phyloP scores from a whole-genome alignment of 768 basidiomycete species.

The Suillus alpinus region DNA sequence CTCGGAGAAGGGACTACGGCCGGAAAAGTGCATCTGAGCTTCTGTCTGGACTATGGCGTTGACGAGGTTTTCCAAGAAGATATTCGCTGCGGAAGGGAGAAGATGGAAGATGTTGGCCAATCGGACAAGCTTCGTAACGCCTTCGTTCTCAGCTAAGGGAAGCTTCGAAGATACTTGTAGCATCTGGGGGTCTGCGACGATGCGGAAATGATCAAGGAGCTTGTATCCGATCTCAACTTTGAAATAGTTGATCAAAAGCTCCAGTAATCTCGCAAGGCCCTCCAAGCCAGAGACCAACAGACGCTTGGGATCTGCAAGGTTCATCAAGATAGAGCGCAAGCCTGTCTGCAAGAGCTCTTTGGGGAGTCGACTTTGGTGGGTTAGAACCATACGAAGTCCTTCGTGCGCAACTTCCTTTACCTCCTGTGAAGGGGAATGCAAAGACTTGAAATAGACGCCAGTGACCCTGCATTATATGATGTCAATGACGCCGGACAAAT shows the following conservation, averaged over 20 bases:
- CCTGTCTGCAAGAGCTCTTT: constrained; percentile 95
- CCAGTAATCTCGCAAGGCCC: constrained; percentile 89
- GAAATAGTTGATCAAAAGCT: constrained; percentile 97
- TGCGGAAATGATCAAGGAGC: constrained; percentile 92
- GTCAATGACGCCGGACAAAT: background rate
- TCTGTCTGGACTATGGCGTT: constrained; percentile 90
- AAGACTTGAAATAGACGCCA: constrained; percentile 95
- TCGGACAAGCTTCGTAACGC: constrained; percentile 90
- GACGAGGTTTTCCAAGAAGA: constrained; percentile 86
- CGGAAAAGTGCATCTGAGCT: constrained; percentile 85
- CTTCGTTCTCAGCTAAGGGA: constrained; percentile 83
- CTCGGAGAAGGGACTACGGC: constrained; percentile 87
- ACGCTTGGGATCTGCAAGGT: constrained; percentile 93
- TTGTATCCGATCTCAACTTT: constrained; percentile 99
- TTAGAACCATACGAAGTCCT: constrained; percentile 83
- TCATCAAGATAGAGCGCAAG: constrained; percentile 94
- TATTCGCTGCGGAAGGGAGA: constrained; percentile 88
- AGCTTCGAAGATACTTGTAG: constrained; percentile 75
- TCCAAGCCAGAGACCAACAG: constrained; percentile 90
- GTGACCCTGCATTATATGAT: constrained; percentile 62
- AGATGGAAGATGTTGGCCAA: constrained; percentile 97
- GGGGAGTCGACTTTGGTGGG: constrained; percentile 87
- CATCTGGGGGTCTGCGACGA: constrained; percentile 87
- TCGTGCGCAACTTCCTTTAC: constrained; percentile 96
- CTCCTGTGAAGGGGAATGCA: constrained; percentile 87